Base-by-base conservation (phyloP, 129 eudicot genomes). In the Tagetes patula region DNA sequence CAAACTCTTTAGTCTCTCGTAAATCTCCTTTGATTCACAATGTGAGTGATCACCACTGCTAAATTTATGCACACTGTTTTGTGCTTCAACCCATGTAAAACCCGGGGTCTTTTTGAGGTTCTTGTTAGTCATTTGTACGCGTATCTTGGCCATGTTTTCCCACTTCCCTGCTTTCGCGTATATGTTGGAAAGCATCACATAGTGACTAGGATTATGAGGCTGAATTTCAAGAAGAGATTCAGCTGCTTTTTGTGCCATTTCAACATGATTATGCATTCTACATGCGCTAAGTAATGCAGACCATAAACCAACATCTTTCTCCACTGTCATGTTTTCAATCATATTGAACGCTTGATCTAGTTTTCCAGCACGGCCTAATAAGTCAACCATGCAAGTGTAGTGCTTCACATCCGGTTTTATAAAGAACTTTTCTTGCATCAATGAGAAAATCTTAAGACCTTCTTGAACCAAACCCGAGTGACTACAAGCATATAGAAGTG, bases 21-120 rank as follows among this genome's bases (percentile, higher is more conserved):
- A 82, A 52, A 84, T 86, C 76, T 78, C 87, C 61, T 78, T 75
- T 0, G 87, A 78, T 5, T 53, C 73, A 50, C 80, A 70, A 76
- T 89, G 96, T 27, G 84, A 64, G 47, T 72, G 83, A 70, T 89
- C 92, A 47, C 88, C 86, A 27, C 79, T 82, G 40, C 86, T 67
- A 72, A 89, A 84, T 39, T 36, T 63, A 64, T 84, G 84, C 8
- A 82, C 80, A 75, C 36, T 43, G 58, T 82, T 78, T 1, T 67
- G 78, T 2, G 76, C 85, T 65, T 88, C 92, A n/a, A 86, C 82
- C 97, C 92, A 88, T 20, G 90, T 91, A 81, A 87, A 86, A 33
- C 96, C 92, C 0, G 92, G 88, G 5, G 86, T 74, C 69, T 91
- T 91, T 86, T 83, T 91, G 32, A 88, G 76, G 45, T 75, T 78